These are phyloP conservation scores for Daldinia concentrica DNA, from an alignment of 495 filamentous ascomycete species.

Conservation along the genomic window DNA sequence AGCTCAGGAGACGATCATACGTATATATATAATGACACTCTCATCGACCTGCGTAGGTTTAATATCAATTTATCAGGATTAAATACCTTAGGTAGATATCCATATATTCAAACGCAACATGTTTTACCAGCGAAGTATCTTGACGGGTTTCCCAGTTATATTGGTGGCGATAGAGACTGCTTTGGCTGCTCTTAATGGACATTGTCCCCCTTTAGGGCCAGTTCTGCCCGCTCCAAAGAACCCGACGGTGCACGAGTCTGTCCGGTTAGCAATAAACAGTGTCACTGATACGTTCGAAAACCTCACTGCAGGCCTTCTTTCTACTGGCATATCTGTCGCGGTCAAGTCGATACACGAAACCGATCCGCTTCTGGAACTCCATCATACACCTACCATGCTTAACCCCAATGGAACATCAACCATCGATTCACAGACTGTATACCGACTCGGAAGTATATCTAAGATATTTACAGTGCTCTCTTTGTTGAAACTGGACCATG, in stretches of 20 bases:
- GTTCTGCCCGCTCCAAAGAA: conserved; percentile 46
- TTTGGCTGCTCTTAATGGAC: conserved; percentile 44
- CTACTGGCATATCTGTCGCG: conserved; percentile 47
- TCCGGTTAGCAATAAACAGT: conserved; percentile 25
- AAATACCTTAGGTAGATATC: too few relatives aligned
- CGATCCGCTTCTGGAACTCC: conserved; percentile 44
- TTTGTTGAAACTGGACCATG: conserved; percentile 48
- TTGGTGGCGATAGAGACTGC: conserved; percentile 22
- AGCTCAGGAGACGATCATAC: not conserved
- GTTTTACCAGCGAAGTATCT: not conserved
- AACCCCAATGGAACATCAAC: conserved; percentile 39
- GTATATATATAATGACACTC: conserved; percentile 9
- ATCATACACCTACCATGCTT: conserved; percentile 45
- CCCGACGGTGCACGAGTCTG: conserved; percentile 32
- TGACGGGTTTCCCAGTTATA: not conserved
- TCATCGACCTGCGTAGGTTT: not conserved
- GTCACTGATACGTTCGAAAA: conserved; percentile 28
- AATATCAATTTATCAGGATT: not conserved
- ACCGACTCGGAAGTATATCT: conserved; percentile 61
- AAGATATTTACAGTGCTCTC: conserved; percentile 62
- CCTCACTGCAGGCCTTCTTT: conserved; percentile 32
- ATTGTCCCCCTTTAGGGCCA: conserved; percentile 49
- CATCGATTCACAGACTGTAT: conserved; percentile 60
- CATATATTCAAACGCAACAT: conserved; percentile 8
- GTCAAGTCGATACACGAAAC: conserved; percentile 52